Percentiles rank a stretch among this genome's conserved stretches.
Conservation (phyloP, 495 filamentous ascomycete genomes). For the Aspergillus hancockii region DNA sequence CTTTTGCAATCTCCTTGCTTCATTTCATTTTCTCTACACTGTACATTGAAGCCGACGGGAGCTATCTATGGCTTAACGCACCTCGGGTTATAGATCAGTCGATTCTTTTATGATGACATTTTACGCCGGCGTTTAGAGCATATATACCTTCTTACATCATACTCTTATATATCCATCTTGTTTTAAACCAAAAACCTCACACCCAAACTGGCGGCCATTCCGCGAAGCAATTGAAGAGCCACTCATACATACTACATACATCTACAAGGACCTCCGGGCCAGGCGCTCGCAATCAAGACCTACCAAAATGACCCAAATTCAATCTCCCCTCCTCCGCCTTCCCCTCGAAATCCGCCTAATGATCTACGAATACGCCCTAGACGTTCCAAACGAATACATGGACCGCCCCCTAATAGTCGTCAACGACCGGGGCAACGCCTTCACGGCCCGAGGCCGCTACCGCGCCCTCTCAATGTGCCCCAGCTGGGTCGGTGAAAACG, state of each 20-base stretch:
- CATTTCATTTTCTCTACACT: background rate
- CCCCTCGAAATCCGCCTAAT: slow-evolving; percentile 29
- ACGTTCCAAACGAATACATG: slow-evolving; percentile 37
- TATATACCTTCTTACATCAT: background rate
- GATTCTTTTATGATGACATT: background rate
- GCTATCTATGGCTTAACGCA: background rate
- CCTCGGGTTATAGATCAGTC: background rate
- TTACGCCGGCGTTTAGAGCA: background rate
- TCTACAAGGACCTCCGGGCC: background rate
- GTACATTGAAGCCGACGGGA: background rate
- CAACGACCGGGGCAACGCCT: slow-evolving; percentile 34
- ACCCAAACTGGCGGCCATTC: background rate
- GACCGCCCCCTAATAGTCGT: slow-evolving; percentile 38
- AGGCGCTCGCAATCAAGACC: background rate
- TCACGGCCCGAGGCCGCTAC: slow-evolving; percentile 34
- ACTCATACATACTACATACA: no score
- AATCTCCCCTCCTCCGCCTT: slow-evolving; percentile 11
- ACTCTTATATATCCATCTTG: background rate
- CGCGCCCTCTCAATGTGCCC: slow-evolving; percentile 39
- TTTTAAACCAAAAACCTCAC: background rate
- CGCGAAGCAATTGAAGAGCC: no score
- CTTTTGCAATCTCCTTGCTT: background rate
- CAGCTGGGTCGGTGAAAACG: slow-evolving; percentile 37
- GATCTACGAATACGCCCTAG: slow-evolving; percentile 45
- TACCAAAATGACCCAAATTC: background rate